Evolutionary conservation across 2,329 filamentous ascomycete species (phyloP), one percentile per base, ranked within the genome.

Genomic region (Phialemoniopsis sp.): DNA sequence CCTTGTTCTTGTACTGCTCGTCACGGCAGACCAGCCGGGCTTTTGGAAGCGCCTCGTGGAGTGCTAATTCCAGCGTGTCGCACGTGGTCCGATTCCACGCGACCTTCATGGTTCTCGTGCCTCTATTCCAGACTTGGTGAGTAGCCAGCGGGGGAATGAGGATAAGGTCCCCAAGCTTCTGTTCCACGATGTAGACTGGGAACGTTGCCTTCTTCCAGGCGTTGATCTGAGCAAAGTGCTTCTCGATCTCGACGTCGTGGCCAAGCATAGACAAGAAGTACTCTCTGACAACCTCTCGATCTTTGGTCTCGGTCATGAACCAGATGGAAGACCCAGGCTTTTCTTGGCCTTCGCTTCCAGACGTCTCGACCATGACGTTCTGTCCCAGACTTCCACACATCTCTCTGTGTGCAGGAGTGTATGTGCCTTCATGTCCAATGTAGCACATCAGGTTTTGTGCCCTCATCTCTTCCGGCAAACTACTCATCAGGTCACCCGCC

Each of bases 381-480:
- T 98, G 93, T 0, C 93, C 91, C 12, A 97, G 67, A 29, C 87
- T 95, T 12, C 89, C 93, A 61, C 93, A 98, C 93, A 98, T 98
- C 60, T 98, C 93, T 49, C 89, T 81, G 64, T 98, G 93, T 1
- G 90, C 83, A 9, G 93, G 91, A 0, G 93, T 98, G 56, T 91
- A 97, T 1, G 93, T 98, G 6, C 93, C 93, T 66, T 98, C 93
- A 53, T 97, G 91, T 0, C 93, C 93, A 52, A 97, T 85, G 54
- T 98, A 98, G 59, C 91, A 97, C 93, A 96, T 96, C 50, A 98
- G 72, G 47, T 98, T 98, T 56, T 95, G 83, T 1, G 93, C 93
- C 36, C 89, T 84, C 88, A 96, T 96, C 32, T 85, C 79, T 32
- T 75, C 67, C 1, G 89, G 89, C 5, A 98, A 73, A 52, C 86